Evolutionary conservation across 805 yeast species (phyloP).

Genomic region (Wickerhamomyces sydowiorum): DNA sequence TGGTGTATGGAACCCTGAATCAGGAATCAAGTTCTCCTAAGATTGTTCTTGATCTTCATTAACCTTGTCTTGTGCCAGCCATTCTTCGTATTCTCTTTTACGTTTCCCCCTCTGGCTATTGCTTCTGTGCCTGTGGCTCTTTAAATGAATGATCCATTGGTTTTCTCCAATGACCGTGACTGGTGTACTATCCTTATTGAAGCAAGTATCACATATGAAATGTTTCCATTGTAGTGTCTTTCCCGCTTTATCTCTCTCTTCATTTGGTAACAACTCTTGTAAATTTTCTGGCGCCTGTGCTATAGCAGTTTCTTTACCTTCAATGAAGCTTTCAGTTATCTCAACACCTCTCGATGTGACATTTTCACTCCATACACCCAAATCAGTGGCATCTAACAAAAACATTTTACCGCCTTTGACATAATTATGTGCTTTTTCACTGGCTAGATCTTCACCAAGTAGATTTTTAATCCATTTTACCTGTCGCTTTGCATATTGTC

Average conservation of each 20-base stretch:
- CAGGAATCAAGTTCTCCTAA: slow-evolving; percentile 21
- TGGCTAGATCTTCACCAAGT: slow-evolving; percentile 52
- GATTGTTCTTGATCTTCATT: background rate
- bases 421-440: slow-evolving; percentile 39
- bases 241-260: slow-evolving; percentile 11
- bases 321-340: slow-evolving; percentile 40
- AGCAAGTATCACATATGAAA: slow-evolving; percentile 60
- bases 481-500: slow-evolving; percentile 84
- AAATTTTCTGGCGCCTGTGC: slow-evolving; percentile 33
- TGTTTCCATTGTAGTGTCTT: slow-evolving; percentile 55
- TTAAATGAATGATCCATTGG: slow-evolving; percentile 62
- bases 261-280: slow-evolving; percentile 21
- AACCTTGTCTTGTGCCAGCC: slow-evolving; percentile 14
- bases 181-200: slow-evolving; percentile 45
- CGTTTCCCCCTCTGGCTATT: slow-evolving; percentile 40
- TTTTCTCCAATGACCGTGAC: slow-evolving; percentile 68
- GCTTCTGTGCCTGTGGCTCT: slow-evolving; percentile 64
- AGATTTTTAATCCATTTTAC: slow-evolving; percentile 84
- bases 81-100: slow-evolving; percentile 49
- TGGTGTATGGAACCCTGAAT: slow-evolving; percentile 23
- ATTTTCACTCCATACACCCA: slow-evolving; percentile 49
- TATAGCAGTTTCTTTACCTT: slow-evolving; percentile 5
- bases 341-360: slow-evolving; percentile 52
- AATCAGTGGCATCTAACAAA: slow-evolving; percentile 72
- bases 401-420: slow-evolving; percentile 60